These are phyloP conservation scores for Mortierella sp. DNA, from an alignment of 371 early-diverging fungal genomes.

Conservation along the genomic window DNA sequence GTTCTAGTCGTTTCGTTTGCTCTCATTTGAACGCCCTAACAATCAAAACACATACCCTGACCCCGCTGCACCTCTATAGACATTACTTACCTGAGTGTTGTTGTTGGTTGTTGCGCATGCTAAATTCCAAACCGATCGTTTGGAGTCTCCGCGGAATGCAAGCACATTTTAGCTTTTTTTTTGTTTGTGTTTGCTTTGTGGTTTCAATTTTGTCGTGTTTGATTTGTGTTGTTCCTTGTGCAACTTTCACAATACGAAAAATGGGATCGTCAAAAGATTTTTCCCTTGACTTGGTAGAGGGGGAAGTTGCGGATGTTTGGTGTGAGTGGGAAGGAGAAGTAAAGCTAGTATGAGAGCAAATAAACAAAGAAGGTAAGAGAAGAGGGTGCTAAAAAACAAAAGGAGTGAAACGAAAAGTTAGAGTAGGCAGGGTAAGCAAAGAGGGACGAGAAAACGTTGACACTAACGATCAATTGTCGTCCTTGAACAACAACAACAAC, in stretches of 20 bases:
- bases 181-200: neutral
- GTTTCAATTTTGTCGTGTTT: neutral
- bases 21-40: too few species aligned
- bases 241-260: neutral
- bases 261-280: neutral
- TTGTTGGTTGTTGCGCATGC: neutral
- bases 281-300: neutral
- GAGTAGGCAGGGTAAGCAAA: neutral
- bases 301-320: neutral
- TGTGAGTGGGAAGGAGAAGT: neutral
- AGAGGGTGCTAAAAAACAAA: neutral
- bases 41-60: too few species aligned
- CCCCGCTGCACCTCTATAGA: too few species aligned
- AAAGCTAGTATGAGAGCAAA: neutral
- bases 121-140: neutral
- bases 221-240: neutral
- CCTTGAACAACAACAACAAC: neutral
- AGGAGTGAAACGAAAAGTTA: neutral
- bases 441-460: neutral
- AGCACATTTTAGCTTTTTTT: neutral
- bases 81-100: neutral
- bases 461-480: too few species aligned
- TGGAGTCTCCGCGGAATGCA: conserved; percentile 12
- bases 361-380: neutral
- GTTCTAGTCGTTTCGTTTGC: too few species aligned